A percentile compares a stretch with the other conserved stretches of the same genome.
phyloP scores from a whole-genome alignment of 75 land plant genomes.

The Picea sitchensis region DNA sequence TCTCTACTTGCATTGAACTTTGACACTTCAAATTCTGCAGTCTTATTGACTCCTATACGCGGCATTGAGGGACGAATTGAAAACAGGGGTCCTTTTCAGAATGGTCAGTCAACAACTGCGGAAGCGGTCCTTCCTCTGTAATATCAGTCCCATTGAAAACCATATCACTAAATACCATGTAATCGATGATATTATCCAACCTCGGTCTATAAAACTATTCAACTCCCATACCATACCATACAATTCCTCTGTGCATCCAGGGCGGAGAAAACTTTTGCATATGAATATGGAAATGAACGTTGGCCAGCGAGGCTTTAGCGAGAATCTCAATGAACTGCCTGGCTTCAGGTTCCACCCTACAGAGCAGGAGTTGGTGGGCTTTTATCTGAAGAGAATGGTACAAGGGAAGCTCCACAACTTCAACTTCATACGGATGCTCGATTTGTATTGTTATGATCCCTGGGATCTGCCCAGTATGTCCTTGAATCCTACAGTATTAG shows the following conservation, averaged over 20 bases:
- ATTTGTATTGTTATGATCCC: conserved; percentile 23
- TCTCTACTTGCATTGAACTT: too few relatives aligned
- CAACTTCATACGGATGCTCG: conserved; percentile 11
- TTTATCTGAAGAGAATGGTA: conserved; percentile 13
- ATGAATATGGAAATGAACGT: neutral
- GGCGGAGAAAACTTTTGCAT: neutral
- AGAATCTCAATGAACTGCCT: conserved; percentile 8
- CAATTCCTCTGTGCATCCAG: neutral
- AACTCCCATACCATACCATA: too few relatives aligned
- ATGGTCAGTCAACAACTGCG: too few relatives aligned
- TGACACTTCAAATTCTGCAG: too few relatives aligned
- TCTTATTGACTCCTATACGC: too few relatives aligned
- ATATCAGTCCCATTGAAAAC: too few relatives aligned
- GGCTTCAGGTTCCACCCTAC: conserved; percentile 42
- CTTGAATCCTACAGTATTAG: neutral
- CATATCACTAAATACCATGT: too few relatives aligned
- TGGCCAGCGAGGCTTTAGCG: neutral
- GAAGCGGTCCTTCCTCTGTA: too few relatives aligned
- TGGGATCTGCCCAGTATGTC: conserved; percentile 29
- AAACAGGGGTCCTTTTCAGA: too few relatives aligned
- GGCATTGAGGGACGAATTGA: too few relatives aligned
- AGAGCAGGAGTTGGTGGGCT: conserved; percentile 31
- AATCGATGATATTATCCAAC: too few relatives aligned
- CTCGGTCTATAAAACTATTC: too few relatives aligned
- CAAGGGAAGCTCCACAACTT: conserved; percentile 8